Base-by-base conservation (phyloP, 2,329 filamentous ascomycete species). In the Truncatella angustata region DNA sequence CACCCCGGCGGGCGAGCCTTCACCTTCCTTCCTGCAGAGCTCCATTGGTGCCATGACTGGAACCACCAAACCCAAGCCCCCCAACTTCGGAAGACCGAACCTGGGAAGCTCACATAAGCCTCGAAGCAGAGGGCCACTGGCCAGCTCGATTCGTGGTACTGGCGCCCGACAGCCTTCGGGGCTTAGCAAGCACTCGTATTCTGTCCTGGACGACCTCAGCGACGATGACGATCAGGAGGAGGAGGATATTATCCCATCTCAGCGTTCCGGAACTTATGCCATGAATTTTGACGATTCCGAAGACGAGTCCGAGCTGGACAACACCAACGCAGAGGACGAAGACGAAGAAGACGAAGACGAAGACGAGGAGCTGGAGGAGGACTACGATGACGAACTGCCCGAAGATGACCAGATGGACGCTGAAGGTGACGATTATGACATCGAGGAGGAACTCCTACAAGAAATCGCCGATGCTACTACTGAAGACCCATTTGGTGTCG, bases 1-100 rank as follows among this genome's bases (percentile, higher is more conserved):
- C 66, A 82, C 80, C 1, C 79, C 80, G 1, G 72, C 73, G 14
- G 81, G 81, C 51, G 79, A 79, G 14, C 80, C 80, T 0, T 79
- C 80, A 20, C 77, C 73, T 26, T 78, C 77, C 11, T 82, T 73
- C 59, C 66, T 83, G 34, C 76, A 79, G 51, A 81, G 79, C 66
- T 82, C 80, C 34, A 73, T 81, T 68, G 73, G 72, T 44, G 73
- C 68, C 39, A 68, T 69, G 60, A 66, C 67, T 26, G 46, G 11
- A 7, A 36, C 34, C 35, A 66, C 66, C 30, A 66, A 67, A 16
- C 60, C 63, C n/a, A 76, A 73, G 43, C 60, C 74, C 0, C 65
- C 67, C 16, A 70, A 62, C 53, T 76, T 76, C 50, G 70, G 71
- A n/a, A 61, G 60, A 42, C 53, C 67, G 47, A 65, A 55, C 20